phyloP scores from a whole-genome alignment of 163 green algal species.

The Chlorella variabilis region DNA sequence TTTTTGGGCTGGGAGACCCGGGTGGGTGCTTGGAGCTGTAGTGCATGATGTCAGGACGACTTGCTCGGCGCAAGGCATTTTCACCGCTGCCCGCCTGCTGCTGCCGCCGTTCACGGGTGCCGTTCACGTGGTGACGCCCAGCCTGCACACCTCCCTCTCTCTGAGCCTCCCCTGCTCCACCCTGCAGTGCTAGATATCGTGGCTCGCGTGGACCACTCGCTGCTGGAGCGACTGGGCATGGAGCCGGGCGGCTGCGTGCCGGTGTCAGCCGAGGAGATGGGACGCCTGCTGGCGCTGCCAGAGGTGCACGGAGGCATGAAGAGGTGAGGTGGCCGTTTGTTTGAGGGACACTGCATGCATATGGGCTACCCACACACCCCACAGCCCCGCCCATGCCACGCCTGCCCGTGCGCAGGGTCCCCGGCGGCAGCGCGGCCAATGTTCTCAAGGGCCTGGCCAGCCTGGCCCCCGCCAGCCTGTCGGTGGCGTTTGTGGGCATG shows the following conservation, averaged over 20 bases:
- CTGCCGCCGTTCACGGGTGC: no score
- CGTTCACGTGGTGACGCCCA: neutral
- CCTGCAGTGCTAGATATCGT: conserved; percentile 63
- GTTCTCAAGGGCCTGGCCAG: conserved; percentile 77
- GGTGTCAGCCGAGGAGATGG: conserved; percentile 53
- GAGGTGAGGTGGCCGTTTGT: neutral
- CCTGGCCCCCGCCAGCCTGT: conserved; percentile 43
- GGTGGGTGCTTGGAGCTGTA: no score
- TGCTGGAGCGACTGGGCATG: conserved; percentile 49
- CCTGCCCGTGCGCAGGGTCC: conserved; percentile 48
- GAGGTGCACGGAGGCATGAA: conserved; percentile 24
- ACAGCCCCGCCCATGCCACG: no score
- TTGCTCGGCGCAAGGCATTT: no score
- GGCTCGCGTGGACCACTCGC: conserved; percentile 41
- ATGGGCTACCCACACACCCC: no score
- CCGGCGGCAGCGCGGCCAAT: conserved; percentile 83
- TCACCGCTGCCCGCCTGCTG: neutral
- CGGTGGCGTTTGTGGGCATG: conserved; percentile 74
- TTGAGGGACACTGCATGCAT: no score
- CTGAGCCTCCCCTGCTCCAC: no score
- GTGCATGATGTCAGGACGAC: no score
- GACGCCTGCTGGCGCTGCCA: conserved; percentile 39
- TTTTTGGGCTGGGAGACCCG: conserved; percentile 40
- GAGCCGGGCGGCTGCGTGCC: conserved; percentile 63
- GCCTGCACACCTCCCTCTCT: neutral